Conservation (phyloP, 176 grass and related monocot genomes). For the Oropetium thomaeum region DNA sequence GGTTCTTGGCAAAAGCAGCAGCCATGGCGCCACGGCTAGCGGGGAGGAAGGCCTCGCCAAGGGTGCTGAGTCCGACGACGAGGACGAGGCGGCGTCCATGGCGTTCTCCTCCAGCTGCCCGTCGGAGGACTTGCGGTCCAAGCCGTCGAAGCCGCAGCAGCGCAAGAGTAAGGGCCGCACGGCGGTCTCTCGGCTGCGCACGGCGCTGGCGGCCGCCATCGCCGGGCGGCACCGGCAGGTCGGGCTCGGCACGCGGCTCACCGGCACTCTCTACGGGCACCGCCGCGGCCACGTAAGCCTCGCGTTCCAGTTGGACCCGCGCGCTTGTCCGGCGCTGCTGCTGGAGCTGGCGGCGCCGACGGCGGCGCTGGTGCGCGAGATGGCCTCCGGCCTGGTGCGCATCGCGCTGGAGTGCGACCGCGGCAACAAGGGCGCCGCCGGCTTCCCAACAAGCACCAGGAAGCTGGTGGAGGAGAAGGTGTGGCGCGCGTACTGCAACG, state of each 20-base stretch:
- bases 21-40: conserved; percentile 11
- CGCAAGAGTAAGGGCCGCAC: conserved; percentile 25
- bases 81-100: conserved; percentile 47
- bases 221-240: conserved; percentile 51
- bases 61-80: conserved; percentile 33
- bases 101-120: conserved; percentile 53
- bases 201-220: conserved; percentile 46
- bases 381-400: conserved; percentile 86
- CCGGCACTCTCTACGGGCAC: conserved; percentile 80
- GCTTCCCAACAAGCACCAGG: neutral
- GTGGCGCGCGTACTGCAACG: conserved; percentile 90
- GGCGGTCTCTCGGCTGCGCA: conserved; percentile 48
- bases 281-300: conserved; percentile 74
- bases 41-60: conserved; percentile 35
- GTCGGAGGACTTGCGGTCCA: conserved; percentile 45
- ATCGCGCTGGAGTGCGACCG: conserved; percentile 82
- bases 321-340: conserved; percentile 56
- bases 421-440: conserved; percentile 38
- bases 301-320: conserved; percentile 75
- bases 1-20: conserved; percentile 54
- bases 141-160: conserved; percentile 26
- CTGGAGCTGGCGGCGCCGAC: conserved; percentile 79
- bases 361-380: conserved; percentile 73
- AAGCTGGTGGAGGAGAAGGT: conserved; percentile 71
- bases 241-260: conserved; percentile 60